These are phyloP conservation scores for Neofusicoccum kwambonambiense DNA, from an alignment of 2,329 filamentous ascomycete genomes.

Conservation along the genomic window DNA sequence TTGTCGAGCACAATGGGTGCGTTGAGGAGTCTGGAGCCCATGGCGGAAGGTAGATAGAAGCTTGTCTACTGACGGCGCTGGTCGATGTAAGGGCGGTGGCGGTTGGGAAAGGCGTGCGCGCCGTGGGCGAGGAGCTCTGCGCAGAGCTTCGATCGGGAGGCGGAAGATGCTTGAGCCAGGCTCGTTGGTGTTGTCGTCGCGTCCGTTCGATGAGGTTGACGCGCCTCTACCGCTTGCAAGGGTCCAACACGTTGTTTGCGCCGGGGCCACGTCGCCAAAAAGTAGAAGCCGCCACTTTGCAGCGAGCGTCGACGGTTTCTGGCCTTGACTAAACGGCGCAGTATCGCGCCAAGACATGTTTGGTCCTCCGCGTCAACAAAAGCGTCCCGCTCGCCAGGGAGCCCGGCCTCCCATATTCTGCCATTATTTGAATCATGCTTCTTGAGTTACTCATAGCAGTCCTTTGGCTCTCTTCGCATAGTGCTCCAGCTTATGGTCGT, in stretches of 20 bases:
- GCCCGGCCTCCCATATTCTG: background rate
- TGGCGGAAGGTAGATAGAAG: background rate
- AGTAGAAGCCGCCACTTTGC: background rate
- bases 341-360: background rate
- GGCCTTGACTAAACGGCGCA: background rate
- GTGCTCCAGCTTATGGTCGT: too few relatives aligned
- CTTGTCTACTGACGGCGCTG: background rate
- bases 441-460: too few relatives aligned
- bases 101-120: background rate
- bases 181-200: constrained; percentile 12
- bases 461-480: too few relatives aligned
- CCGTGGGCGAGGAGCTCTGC: background rate
- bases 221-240: constrained; percentile 10
- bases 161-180: background rate
- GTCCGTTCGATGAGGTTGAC: constrained; percentile 10
- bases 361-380: constrained; percentile 1
- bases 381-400: too few relatives aligned
- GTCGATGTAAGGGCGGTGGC: constrained; percentile 5
- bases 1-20: constrained; percentile 98
- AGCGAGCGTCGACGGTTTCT: background rate
- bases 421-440: background rate
- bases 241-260: constrained; percentile 7
- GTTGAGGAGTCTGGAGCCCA: constrained; percentile 77
- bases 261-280: constrained; percentile 2
- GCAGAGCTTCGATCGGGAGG: background rate